These are phyloP conservation scores for Fusarium falciforme DNA, from an alignment of 2,329 filamentous ascomycete genomes.

Conservation along the genomic window DNA sequence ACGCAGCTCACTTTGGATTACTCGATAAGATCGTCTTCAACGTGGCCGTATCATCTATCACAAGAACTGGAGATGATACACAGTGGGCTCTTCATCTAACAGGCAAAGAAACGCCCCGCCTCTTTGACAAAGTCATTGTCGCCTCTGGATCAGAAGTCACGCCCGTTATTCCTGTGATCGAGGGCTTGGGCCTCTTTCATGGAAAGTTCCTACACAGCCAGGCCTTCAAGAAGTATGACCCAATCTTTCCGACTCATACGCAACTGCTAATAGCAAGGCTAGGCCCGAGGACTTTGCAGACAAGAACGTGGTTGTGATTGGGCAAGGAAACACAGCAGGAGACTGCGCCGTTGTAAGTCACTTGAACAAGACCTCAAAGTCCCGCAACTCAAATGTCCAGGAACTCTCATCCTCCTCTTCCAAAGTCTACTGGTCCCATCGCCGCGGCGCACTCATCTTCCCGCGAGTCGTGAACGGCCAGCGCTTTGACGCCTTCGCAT, in stretches of 20 bases:
- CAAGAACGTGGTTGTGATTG: slow-evolving; percentile 41
- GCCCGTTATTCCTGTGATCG: slow-evolving; percentile 25
- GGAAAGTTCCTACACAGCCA: slow-evolving; percentile 39
- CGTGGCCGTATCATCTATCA: slow-evolving; percentile 16
- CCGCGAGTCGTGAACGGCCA: slow-evolving; percentile 33
- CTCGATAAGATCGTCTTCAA: slow-evolving; percentile 31
- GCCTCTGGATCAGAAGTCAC: slow-evolving; percentile 35
- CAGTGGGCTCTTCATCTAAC: slow-evolving; percentile 35
- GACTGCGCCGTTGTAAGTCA: slow-evolving; percentile 39
- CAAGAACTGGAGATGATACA: slow-evolving; percentile 11
- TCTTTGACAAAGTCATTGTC: slow-evolving; percentile 43
- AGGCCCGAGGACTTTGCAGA: slow-evolving; percentile 32
- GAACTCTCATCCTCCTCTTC: slow-evolving; percentile 31
- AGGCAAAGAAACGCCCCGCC: slow-evolving; percentile 13
- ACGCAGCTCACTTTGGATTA: slow-evolving; percentile 35
- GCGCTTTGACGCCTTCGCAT: slow-evolving; percentile 33
- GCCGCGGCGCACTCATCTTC: slow-evolving; percentile 36
- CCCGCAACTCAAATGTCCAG: slow-evolving; percentile 3
- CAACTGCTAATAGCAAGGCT: not conserved
- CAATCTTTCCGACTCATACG: rapidly evolving
- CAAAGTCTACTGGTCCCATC: slow-evolving; percentile 39
- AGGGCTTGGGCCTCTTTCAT: slow-evolving; percentile 31
- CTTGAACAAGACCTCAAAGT: not conserved
- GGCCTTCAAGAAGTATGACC: slow-evolving; percentile 36
- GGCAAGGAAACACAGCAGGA: slow-evolving; percentile 43